These are phyloP conservation scores for Phaeodactylum tricornutum DNA, from an alignment of 108 stramenopile species.

Conservation along the genomic window DNA sequence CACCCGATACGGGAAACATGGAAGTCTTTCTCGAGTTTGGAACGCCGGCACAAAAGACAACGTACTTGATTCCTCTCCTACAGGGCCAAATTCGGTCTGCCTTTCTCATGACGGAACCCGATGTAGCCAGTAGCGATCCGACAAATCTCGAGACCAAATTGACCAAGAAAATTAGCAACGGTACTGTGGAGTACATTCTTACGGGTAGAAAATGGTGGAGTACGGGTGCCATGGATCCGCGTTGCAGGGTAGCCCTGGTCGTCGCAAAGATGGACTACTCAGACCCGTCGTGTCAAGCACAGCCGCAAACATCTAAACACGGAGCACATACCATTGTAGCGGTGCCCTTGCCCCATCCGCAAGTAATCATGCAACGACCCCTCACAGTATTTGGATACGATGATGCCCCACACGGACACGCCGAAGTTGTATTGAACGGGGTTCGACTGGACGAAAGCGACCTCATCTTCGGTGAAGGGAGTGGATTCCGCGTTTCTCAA, in stretches of 20 bases:
- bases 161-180: background rate
- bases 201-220: conserved; percentile 90
- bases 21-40: conserved; percentile 91
- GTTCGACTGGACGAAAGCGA: conserved; percentile 32
- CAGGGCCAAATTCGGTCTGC: conserved; percentile 73
- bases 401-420: conserved; percentile 90
- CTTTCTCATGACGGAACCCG: conserved; percentile 96
- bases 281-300: background rate
- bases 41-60: conserved; percentile 48
- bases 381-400: conserved; percentile 93
- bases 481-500: conserved; percentile 94
- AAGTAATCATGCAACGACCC: conserved; percentile 66
- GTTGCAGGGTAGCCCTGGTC: conserved; percentile 81
- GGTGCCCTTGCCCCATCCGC: conserved; percentile 72
- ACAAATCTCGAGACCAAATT: conserved; percentile 77
- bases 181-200: conserved; percentile 39
- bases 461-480: conserved; percentile 79
- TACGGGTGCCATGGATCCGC: conserved; percentile 87
- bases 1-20: conserved; percentile 99
- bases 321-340: conserved; percentile 64
- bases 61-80: conserved; percentile 70
- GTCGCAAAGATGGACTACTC: conserved; percentile 64
- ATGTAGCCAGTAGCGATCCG: conserved; percentile 87
- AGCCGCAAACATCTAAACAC: conserved; percentile 14
- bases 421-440: conserved; percentile 67